Conservation (phyloP, 148 eudicot genomes). For the Rheum nobile region DNA sequence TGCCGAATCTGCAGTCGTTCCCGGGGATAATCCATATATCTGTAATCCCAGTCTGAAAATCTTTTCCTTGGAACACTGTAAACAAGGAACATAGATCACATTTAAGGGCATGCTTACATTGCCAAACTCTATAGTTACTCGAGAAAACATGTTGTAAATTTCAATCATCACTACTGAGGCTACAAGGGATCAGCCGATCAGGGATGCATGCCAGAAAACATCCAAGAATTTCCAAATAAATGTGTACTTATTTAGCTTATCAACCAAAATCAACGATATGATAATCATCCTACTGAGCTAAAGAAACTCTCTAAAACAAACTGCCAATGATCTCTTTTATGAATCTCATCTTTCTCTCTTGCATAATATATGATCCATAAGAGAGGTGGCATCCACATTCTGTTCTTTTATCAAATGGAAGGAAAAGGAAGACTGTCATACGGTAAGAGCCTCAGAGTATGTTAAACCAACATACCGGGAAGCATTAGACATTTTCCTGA, state of each 20-base stretch:
- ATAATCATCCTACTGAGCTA: neutral
- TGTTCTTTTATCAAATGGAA: neutral
- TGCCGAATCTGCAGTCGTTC: constrained; percentile 32
- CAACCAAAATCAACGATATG: neutral
- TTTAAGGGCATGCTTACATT: neutral
- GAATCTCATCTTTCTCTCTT: neutral
- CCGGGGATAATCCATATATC: constrained; percentile 77
- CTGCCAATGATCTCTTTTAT: neutral
- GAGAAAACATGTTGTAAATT: neutral
- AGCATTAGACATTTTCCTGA: constrained; percentile 46
- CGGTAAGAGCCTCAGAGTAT: neutral
- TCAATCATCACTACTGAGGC: neutral
- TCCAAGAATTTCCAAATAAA: neutral
- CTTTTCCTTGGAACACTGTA: constrained; percentile 23
- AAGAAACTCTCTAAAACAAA: neutral
- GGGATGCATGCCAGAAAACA: neutral
- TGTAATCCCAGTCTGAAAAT: constrained; percentile 61
- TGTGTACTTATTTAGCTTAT: too few relatives aligned
- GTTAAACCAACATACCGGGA: neutral
- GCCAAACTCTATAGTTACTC: neutral
- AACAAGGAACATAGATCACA: neutral
- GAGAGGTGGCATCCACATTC: neutral
- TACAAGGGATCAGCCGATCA: neutral
- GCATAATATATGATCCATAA: neutral
- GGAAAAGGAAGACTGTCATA: neutral